Conservation (phyloP, 2,329 filamentous ascomycete species). For the Neofusicoccum laricinum region DNA sequence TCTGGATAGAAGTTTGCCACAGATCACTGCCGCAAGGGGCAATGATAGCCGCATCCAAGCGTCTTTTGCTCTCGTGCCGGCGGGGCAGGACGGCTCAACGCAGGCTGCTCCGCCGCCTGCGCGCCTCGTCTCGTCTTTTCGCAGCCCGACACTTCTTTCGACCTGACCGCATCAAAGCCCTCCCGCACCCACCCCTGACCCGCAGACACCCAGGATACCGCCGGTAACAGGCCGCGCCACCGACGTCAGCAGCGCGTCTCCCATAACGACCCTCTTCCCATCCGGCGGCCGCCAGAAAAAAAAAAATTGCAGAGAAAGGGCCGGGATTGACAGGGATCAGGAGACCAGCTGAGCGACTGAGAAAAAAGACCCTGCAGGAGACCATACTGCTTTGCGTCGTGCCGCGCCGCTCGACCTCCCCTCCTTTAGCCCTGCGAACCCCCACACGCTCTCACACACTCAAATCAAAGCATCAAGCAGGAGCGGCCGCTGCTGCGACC, state of each 20-base stretch:
- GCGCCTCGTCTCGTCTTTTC: constrained; percentile 11
- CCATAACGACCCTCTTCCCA: not conserved
- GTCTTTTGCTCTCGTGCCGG: not conserved
- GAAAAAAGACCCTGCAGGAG: constrained; percentile 11
- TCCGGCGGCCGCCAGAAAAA: constrained; percentile 1
- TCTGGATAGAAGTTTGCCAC: constrained; percentile 9
- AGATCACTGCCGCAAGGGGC: constrained; percentile 8
- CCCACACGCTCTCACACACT: constrained; percentile 1
- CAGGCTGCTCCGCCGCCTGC: constrained; percentile 3
- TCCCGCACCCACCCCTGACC: constrained; percentile 6
- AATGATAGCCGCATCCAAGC: constrained; percentile 10
- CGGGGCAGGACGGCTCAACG: constrained; percentile 11
- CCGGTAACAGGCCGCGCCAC: not conserved
- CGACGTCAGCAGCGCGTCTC: constrained; percentile 4
- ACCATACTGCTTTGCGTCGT: not conserved
- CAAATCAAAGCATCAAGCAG: not conserved
- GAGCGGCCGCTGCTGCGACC: not conserved
- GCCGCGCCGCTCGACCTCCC: constrained; percentile 1
- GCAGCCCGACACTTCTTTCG: constrained; percentile 13
- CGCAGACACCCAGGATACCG: not conserved
- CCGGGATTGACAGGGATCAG: constrained; percentile 10
- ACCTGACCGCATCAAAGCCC: constrained; percentile 2
- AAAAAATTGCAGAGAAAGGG: not conserved
- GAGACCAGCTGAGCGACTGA: constrained; percentile 11
- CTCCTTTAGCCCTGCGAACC: constrained; percentile 4